Conservation (phyloP, 352 stramenopile genomes). For the Phytophthora europaea region DNA sequence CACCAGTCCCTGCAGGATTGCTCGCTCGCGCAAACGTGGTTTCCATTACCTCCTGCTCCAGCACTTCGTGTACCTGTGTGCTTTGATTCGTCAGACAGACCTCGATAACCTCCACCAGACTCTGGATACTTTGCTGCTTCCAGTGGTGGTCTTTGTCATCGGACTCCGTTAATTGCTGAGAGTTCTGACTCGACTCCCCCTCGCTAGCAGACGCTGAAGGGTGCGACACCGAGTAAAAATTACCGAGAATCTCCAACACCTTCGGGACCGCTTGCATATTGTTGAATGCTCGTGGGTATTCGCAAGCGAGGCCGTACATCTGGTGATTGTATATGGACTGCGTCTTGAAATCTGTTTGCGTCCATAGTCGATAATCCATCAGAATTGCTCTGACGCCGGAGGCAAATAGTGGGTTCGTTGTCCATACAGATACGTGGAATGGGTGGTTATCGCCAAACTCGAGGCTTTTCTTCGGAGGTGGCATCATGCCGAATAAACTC, state of each 20-base stretch:
- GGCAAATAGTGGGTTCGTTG: slow-evolving; percentile 80
- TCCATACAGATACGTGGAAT: slow-evolving; percentile 73
- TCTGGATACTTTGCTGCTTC: slow-evolving; percentile 83
- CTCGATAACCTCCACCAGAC: slow-evolving; percentile 79
- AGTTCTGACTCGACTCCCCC: slow-evolving; percentile 43
- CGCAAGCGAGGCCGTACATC: slow-evolving; percentile 74
- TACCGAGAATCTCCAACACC: slow-evolving; percentile 69
- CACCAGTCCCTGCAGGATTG: slow-evolving; percentile 21
- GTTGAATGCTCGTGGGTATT: slow-evolving; percentile 75
- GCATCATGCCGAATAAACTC: slow-evolving; percentile 65
- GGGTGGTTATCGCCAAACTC: slow-evolving; percentile 59
- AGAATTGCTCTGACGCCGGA: slow-evolving; percentile 71
- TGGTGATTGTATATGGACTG: slow-evolving; percentile 89
- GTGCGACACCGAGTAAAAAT: slow-evolving; percentile 55
- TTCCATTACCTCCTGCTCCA: slow-evolving; percentile 78
- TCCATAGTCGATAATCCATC: slow-evolving; percentile 80
- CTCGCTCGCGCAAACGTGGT: slow-evolving; percentile 69
- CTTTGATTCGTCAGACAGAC: slow-evolving; percentile 85
- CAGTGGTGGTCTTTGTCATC: slow-evolving; percentile 74
- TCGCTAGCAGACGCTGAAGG: slow-evolving; percentile 13
- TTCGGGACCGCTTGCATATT: slow-evolving; percentile 69
- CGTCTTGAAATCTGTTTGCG: slow-evolving; percentile 68
- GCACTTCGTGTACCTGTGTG: slow-evolving; percentile 68
- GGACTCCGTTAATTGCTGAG: slow-evolving; percentile 50
- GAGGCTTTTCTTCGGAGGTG: slow-evolving; percentile 30